These are phyloP conservation scores for Asterionellopsis glacialis DNA, from an alignment of 108 stramenopile genomes.

Conservation along the genomic window DNA sequence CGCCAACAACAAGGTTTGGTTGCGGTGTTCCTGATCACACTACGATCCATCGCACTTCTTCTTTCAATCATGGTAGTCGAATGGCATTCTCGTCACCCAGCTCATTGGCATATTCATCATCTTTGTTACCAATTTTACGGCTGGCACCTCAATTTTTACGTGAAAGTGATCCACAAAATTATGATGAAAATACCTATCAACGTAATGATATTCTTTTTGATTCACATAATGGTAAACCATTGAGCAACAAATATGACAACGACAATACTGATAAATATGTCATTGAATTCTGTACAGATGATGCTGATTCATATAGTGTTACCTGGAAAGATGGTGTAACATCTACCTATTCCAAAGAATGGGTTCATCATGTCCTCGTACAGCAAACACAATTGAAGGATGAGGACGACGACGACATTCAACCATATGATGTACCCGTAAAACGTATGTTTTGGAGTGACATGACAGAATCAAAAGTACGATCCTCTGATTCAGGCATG, in stretches of 20 bases:
- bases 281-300: constrained; percentile 2
- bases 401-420: constrained; percentile 5
- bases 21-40: too few species aligned
- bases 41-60: too few species aligned
- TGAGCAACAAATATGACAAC: constrained; percentile 5
- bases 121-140: too few species aligned
- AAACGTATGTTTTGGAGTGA: constrained; percentile 53
- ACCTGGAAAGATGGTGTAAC: constrained; percentile 36
- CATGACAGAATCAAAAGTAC: constrained; percentile 48
- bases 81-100: too few species aligned
- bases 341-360: constrained; percentile 25
- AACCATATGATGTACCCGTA: constrained; percentile 6
- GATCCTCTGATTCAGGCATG: constrained; percentile 30
- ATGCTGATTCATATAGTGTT: constrained; percentile 18
- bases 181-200: constrained; percentile 60
- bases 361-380: constrained; percentile 30
- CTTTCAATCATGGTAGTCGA: too few species aligned
- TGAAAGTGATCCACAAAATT: constrained; percentile 35
- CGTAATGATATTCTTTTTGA: constrained; percentile 60
- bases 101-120: too few species aligned
- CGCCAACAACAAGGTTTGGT: too few species aligned
- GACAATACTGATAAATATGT: constrained; percentile 5
- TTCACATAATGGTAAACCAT: constrained; percentile 45
- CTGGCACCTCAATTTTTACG: constrained; percentile 53
- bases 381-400: constrained; percentile 4